These are phyloP conservation scores for Aspergillus fischeri DNA, from an alignment of 2,329 filamentous ascomycete species.

Conservation along the genomic window DNA sequence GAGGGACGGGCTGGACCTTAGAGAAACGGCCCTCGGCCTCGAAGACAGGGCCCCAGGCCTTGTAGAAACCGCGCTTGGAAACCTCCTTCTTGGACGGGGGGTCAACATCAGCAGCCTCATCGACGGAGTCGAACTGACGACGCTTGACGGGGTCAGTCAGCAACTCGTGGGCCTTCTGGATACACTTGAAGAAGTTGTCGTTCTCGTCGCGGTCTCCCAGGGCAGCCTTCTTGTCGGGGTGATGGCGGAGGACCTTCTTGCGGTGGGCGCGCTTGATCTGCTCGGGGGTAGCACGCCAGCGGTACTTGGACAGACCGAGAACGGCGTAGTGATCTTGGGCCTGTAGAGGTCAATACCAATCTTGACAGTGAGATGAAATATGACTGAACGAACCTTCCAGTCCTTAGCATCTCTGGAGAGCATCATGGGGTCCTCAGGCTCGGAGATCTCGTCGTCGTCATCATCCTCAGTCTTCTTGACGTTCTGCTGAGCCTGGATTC, in stretches of 20 bases:
- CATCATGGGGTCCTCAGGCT: constrained; percentile 89
- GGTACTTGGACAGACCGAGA: constrained; percentile 86
- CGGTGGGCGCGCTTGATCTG: constrained; percentile 99
- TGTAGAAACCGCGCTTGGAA: constrained; percentile 87
- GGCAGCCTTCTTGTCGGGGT: constrained; percentile 98
- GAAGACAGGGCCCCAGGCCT: constrained; percentile 87
- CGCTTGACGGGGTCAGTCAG: constrained; percentile 88
- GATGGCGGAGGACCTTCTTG: constrained; percentile 99
- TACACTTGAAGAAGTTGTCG: constrained; percentile 99
- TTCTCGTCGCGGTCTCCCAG: constrained; percentile 76
- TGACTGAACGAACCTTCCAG: constrained; percentile 73
- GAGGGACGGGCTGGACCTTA: constrained; percentile 81
- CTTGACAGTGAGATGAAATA: background rate
- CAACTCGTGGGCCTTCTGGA: constrained; percentile 94
- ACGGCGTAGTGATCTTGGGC: constrained; percentile 97
- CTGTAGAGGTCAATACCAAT: constrained; percentile 43
- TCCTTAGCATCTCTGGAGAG: constrained; percentile 93
- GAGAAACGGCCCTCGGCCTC: constrained; percentile 91
- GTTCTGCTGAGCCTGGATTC: constrained; percentile 89
- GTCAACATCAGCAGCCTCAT: constrained; percentile 88
- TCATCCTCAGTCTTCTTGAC: constrained; percentile 94
- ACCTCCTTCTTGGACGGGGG: constrained; percentile 89
- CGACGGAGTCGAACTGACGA: constrained; percentile 93
- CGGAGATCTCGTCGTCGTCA: constrained; percentile 85
- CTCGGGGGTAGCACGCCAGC: constrained; percentile 88